Evolutionary conservation across 805 yeast genomes (phyloP).

Genomic region (Candida sithepensis): DNA sequence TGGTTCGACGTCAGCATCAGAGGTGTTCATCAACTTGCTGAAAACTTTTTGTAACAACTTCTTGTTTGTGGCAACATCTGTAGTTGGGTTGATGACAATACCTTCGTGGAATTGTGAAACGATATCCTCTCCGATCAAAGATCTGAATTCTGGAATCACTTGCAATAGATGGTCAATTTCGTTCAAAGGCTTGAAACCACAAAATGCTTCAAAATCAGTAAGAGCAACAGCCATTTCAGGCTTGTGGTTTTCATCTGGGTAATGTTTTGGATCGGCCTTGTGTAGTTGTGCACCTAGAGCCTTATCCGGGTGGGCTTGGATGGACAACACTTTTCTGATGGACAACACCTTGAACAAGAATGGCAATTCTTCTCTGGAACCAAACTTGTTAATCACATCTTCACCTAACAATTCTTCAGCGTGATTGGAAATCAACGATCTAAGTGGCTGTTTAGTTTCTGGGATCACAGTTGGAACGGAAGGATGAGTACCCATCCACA

Average conservation of each 20-base stretch:
- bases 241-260: constrained; percentile 97
- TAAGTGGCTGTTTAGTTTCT: constrained; percentile 53
- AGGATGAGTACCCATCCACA: constrained; percentile 99
- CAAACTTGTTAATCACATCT: constrained; percentile 60
- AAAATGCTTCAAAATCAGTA: constrained; percentile 94
- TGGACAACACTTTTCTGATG: constrained; percentile 86
- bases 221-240: constrained; percentile 99
- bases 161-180: constrained; percentile 68
- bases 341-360: constrained; percentile 92
- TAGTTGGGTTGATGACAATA: constrained; percentile 37
- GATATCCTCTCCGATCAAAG: constrained; percentile 61
- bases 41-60: constrained; percentile 70
- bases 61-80: constrained; percentile 56
- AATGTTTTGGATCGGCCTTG: constrained; percentile 81
- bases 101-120: constrained; percentile 51
- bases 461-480: constrained; percentile 74
- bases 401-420: constrained; percentile 61
- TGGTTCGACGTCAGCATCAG: constrained; percentile 52
- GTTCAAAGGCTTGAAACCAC: constrained; percentile 91
- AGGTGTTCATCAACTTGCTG: constrained; percentile 77
- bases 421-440: constrained; percentile 58
- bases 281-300: constrained; percentile 72
- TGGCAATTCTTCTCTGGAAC: constrained; percentile 71
- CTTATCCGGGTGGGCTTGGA: constrained; percentile 98
- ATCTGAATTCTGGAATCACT: constrained; percentile 72